Evolutionary conservation across 257 asterid species (phyloP).

Genomic region (Nicotiana undulata): DNA sequence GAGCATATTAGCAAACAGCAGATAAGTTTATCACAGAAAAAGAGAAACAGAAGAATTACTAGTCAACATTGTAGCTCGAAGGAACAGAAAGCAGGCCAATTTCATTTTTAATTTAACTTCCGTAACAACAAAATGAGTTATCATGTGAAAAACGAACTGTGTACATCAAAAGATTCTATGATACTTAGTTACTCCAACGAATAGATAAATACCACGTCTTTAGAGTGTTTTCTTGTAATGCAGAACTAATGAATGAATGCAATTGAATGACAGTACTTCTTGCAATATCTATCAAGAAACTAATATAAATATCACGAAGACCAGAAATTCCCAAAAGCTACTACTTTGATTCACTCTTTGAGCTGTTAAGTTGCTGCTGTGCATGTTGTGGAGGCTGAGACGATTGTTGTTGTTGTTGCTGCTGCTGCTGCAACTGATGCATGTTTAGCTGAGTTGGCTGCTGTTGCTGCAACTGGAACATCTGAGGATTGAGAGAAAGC

Average conservation of each 20-base stretch:
- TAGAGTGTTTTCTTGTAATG: background rate
- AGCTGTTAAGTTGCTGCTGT: constrained; percentile 25
- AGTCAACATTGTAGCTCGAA: background rate
- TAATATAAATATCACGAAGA: background rate
- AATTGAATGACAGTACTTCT: background rate
- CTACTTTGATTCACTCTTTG: constrained; percentile 28
- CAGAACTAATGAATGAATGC: constrained; percentile 33
- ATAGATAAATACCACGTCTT: background rate
- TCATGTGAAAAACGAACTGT: background rate
- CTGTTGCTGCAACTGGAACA: constrained; percentile 38
- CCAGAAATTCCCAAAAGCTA: constrained; percentile 8
- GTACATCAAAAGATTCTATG: background rate
- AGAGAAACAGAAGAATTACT: background rate
- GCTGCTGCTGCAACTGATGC: constrained; percentile 34
- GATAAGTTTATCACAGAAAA: too few species aligned
- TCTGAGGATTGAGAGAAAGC: constrained; percentile 38
- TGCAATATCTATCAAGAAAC: background rate
- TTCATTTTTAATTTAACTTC: background rate
- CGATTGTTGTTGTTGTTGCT: constrained; percentile 8
- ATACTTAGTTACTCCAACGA: background rate
- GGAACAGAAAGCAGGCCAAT: background rate
- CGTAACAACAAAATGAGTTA: background rate
- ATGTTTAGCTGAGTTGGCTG: constrained; percentile 27
- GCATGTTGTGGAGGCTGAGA: constrained; percentile 13
- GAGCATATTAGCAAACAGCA: too few species aligned